phyloP scores from a whole-genome alignment of 139 green algal species.

The Tetraselmis chui region DNA sequence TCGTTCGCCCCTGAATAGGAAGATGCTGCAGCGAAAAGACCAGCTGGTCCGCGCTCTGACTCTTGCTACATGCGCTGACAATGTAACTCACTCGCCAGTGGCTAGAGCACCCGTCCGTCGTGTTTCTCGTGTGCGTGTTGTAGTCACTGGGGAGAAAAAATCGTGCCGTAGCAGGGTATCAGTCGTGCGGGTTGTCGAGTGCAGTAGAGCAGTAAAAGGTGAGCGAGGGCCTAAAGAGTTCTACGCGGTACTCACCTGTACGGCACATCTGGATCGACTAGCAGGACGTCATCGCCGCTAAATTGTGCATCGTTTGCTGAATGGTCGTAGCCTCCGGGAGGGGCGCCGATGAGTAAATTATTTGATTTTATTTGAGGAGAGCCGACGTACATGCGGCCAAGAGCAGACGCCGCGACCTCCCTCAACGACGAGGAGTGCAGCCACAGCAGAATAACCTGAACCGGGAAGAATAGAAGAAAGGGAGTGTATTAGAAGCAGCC shows the following conservation, averaged over 20 bases:
- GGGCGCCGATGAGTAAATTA: background rate
- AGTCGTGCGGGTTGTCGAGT: background rate
- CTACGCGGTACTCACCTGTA: background rate
- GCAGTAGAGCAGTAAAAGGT: background rate
- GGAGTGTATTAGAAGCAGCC: too few relatives aligned
- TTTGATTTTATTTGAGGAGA: background rate
- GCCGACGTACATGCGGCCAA: background rate
- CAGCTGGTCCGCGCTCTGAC: background rate
- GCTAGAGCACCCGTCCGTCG: background rate
- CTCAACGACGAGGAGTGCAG: too few relatives aligned
- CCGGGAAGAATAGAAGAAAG: too few relatives aligned
- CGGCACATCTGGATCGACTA: background rate
- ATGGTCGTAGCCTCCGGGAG: background rate
- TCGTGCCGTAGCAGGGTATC: background rate
- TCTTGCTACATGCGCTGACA: background rate
- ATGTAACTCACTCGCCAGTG: background rate
- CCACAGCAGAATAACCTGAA: too few relatives aligned
- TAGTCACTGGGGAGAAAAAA: background rate
- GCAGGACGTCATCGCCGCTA: background rate
- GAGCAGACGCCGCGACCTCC: background rate
- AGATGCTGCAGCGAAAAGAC: background rate
- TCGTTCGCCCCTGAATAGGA: background rate
- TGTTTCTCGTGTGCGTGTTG: background rate
- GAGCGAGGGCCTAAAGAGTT: too few relatives aligned
- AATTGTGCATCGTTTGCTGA: background rate